phyloP scores from a whole-genome alignment of 2,329 filamentous ascomycete genomes.

The Decorospora gaudefroyi region DNA sequence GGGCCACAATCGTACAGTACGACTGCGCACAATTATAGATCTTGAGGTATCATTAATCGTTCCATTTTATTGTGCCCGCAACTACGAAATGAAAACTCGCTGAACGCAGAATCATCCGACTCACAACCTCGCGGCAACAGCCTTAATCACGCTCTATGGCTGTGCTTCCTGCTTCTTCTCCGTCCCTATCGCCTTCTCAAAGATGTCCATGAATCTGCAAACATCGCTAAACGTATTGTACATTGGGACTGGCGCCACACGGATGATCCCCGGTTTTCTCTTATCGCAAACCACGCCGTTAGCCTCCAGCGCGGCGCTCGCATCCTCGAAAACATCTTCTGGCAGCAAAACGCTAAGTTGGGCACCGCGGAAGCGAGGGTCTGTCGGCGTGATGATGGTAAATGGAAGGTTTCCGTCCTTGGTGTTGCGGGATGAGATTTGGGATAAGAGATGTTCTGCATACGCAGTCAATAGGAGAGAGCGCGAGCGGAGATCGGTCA shows the following conservation, averaged over 20 bases:
- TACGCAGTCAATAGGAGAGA: conserved; percentile 75
- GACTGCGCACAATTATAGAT: too few species aligned
- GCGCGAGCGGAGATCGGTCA: conserved; percentile 69
- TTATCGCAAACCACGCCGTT: conserved; percentile 79
- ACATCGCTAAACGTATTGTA: conserved; percentile 83
- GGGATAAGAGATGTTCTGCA: conserved; percentile 40
- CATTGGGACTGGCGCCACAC: conserved; percentile 79
- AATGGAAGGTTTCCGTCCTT: conserved; percentile 43
- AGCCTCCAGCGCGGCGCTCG: conserved; percentile 67
- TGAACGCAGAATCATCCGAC: background rate
- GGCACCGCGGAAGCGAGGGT: conserved; percentile 70
- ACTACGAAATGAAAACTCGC: too few species aligned
- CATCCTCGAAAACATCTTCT: conserved; percentile 68
- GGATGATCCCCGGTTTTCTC: conserved; percentile 80
- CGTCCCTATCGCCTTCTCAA: conserved; percentile 49
- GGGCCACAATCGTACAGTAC: too few species aligned
- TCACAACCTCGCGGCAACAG: conserved; percentile 19
- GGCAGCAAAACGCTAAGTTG: conserved; percentile 77
- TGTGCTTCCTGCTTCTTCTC: conserved; percentile 13
- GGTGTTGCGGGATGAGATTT: conserved; percentile 29
- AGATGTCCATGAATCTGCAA: conserved; percentile 50
- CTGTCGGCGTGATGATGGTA: conserved; percentile 67
- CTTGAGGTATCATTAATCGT: too few species aligned
- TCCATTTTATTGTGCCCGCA: too few species aligned
- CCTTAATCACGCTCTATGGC: background rate